Percentiles rank a stretch among this genome's conserved stretches.
Conservation (phyloP, 352 stramenopile species). For the Phytopythium montanum region DNA sequence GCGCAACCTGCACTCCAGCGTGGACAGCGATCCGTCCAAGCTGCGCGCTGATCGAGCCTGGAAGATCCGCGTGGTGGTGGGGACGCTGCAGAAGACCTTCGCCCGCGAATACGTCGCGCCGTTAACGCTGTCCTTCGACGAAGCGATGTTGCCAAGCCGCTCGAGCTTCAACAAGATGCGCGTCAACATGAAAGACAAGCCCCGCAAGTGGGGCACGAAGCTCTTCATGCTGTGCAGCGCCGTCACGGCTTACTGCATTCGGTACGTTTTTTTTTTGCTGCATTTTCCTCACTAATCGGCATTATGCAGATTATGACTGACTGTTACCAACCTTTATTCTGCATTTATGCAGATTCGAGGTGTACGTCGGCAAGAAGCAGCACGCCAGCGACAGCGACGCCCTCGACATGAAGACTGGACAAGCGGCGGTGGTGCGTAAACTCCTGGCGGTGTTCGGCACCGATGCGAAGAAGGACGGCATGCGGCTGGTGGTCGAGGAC, state of each 20-base stretch:
- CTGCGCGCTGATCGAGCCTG: conserved; percentile 7
- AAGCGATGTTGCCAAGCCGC: conserved; percentile 10
- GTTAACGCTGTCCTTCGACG: conserved; percentile 14
- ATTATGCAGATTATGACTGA: conserved; percentile 8
- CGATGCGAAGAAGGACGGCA: background rate
- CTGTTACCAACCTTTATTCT: conserved; percentile 2
- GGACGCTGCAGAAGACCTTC: conserved; percentile 15
- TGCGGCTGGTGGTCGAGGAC: conserved; percentile 11
- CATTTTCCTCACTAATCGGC: conserved; percentile 4
- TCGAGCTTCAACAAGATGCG: conserved; percentile 19
- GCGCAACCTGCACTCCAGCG: conserved; percentile 17
- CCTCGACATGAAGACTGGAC: conserved; percentile 4
- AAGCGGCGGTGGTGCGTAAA: conserved; percentile 6
- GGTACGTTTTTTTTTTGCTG: conserved; percentile 15
- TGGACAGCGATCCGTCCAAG: conserved; percentile 7
- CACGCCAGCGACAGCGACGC: background rate
- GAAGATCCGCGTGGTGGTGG: conserved; percentile 18
- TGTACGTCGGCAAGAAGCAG: conserved; percentile 10
- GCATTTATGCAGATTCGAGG: conserved; percentile 13
- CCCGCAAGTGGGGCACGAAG: conserved; percentile 13
- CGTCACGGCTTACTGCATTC: conserved; percentile 13
- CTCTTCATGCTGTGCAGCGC: conserved; percentile 17
- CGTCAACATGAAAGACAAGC: too few species aligned
- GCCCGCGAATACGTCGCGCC: conserved; percentile 8
- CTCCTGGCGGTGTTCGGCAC: conserved; percentile 4